Evolutionary conservation across 1,139 yeast species (phyloP).

Genomic region (Saccharomyces hybrid): DNA sequence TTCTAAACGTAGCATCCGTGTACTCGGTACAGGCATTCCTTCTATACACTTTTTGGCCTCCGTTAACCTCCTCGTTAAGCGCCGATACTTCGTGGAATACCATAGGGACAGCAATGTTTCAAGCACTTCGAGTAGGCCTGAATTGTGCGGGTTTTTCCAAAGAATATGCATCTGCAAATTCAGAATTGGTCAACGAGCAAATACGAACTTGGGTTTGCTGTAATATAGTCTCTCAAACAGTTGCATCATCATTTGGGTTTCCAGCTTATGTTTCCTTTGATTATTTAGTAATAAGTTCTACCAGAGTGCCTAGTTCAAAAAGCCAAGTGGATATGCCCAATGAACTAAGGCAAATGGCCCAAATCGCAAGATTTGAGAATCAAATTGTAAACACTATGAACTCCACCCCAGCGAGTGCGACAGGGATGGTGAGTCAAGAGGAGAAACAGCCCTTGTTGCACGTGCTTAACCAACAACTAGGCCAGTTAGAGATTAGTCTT

Average conservation of each 20-base stretch:
- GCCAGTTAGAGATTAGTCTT: slow-evolving; percentile 57
- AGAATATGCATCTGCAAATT: slow-evolving; percentile 42
- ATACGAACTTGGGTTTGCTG: slow-evolving; percentile 89
- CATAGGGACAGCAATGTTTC: slow-evolving; percentile 83
- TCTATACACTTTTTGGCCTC: slow-evolving; percentile 90
- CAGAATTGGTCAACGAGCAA: slow-evolving; percentile 60
- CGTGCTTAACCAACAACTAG: slow-evolving; percentile 61
- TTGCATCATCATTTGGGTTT: slow-evolving; percentile 88
- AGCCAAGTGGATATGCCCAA: slow-evolving; percentile 43
- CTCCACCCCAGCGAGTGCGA: slow-evolving; percentile 58
- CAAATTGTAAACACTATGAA: slow-evolving; percentile 74
- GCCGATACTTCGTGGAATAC: slow-evolving; percentile 96
- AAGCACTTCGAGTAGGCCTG: slow-evolving; percentile 83
- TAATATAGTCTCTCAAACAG: slow-evolving; percentile 79
- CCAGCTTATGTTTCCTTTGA: slow-evolving; percentile 89
- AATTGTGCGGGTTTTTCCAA: slow-evolving; percentile 64
- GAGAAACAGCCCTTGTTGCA: slow-evolving; percentile 70
- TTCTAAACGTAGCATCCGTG: slow-evolving; percentile 80
- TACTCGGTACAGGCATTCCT: slow-evolving; percentile 90
- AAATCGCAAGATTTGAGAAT: slow-evolving; percentile 77
- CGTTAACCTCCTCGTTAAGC: slow-evolving; percentile 82
- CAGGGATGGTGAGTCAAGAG: slow-evolving; percentile 50
- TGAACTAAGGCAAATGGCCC: slow-evolving; percentile 64
- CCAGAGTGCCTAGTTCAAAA: slow-evolving; percentile 23
- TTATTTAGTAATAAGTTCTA: slow-evolving; percentile 48